Conservation (phyloP, 2,329 filamentous ascomycete genomes). For the Aspergillus alliaceus region DNA sequence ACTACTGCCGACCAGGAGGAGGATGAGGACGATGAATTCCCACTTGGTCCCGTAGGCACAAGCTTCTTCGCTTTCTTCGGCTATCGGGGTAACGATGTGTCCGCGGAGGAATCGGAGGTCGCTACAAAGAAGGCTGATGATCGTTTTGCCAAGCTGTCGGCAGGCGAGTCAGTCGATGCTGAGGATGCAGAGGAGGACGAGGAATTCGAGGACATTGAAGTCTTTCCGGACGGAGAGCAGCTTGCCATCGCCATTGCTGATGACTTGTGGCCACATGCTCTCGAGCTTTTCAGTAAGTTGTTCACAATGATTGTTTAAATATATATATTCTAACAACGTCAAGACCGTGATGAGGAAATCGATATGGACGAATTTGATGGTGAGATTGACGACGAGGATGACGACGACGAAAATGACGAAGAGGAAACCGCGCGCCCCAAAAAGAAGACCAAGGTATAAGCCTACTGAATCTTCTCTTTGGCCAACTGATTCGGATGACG, state of each 20-base stretch:
- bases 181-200: conserved; percentile 47
- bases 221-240: conserved; percentile 85
- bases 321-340: neutral
- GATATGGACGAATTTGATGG: conserved; percentile 68
- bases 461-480: conserved; percentile 11
- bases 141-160: conserved; percentile 51
- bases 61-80: conserved; percentile 93
- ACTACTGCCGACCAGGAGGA: conserved; percentile 33
- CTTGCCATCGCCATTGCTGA: conserved; percentile 78
- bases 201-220: conserved; percentile 68
- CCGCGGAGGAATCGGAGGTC: conserved; percentile 68
- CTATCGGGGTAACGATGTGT: conserved; percentile 69
- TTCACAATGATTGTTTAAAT: neutral
- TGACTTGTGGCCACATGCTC: conserved; percentile 83
- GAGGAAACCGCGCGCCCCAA: conserved; percentile 42
- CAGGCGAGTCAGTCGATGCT: conserved; percentile 53
- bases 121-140: conserved; percentile 63
- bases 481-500: conserved; percentile 5
- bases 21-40: conserved; percentile 37
- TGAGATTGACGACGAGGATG: conserved; percentile 45
- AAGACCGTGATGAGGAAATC: conserved; percentile 61
- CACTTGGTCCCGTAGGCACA: conserved; percentile 61
- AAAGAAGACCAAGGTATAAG: conserved; percentile 42
- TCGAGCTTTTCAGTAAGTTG: conserved; percentile 85
- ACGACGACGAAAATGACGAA: conserved; percentile 47